Conservation (phyloP, 139 green algal species). For the Chlamydomonas sp. region DNA sequence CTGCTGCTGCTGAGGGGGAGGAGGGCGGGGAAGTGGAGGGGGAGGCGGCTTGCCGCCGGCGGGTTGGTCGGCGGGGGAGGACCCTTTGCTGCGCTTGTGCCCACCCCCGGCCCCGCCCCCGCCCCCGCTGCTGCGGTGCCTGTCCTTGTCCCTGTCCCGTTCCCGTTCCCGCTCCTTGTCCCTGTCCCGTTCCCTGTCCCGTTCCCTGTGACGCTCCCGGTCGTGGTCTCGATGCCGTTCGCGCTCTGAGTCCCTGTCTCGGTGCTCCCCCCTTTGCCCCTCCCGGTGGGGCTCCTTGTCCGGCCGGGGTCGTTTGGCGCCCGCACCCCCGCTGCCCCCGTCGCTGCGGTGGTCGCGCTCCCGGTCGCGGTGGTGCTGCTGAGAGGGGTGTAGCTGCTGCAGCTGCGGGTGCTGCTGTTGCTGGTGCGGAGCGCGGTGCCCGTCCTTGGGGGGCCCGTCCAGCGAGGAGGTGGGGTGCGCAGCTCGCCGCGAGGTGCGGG, state of each 20-base stretch:
- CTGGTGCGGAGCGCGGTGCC: background rate
- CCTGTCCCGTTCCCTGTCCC: no score
- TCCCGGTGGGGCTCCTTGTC: no score
- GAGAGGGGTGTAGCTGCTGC: no score
- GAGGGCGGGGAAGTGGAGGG: no score
- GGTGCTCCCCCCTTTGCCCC: no score
- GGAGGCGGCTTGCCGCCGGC: background rate
- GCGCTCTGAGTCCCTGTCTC: no score
- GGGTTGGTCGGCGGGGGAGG: background rate
- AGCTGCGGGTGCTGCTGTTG: slow-evolving; percentile 1
- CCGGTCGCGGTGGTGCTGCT: no score
- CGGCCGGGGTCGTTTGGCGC: slow-evolving; percentile 2
- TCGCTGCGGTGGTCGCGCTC: slow-evolving; percentile 27
- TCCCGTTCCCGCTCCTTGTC: no score
- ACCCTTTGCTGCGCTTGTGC: background rate
- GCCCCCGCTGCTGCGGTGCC: background rate
- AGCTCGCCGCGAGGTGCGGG: slow-evolving; percentile 6
- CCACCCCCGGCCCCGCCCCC: background rate
- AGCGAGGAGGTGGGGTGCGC: background rate
- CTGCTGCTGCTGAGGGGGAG: no score
- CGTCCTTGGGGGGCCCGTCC: background rate
- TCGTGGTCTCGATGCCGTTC: slow-evolving; percentile 1
- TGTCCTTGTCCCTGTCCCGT: background rate
- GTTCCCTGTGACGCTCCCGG: no score
- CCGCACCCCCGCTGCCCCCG: background rate